A percentile compares a stretch with the other conserved stretches of the same genome.
phyloP scores from a whole-genome alignment of 202 grass and related monocot genomes.

The Panicum hallii region DNA sequence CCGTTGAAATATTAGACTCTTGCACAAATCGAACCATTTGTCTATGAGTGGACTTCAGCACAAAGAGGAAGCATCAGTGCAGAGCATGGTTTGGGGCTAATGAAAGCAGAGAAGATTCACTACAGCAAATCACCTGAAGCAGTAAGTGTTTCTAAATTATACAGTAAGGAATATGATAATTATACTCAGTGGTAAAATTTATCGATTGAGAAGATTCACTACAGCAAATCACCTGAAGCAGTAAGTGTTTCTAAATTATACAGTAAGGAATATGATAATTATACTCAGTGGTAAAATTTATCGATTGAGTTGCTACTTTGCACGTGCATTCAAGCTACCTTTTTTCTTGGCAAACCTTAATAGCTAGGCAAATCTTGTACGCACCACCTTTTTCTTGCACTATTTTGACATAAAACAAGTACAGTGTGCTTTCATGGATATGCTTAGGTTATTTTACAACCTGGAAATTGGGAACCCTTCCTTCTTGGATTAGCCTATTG shows the following conservation, averaged over 20 bases:
- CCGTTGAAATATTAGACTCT: conserved; percentile 63
- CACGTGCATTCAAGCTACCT: background rate
- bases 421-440: background rate
- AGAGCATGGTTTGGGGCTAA: conserved; percentile 89
- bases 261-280: background rate
- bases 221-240: conserved; percentile 90
- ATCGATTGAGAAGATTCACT: conserved; percentile 68
- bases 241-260: conserved; percentile 51
- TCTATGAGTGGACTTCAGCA: conserved; percentile 93
- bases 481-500: background rate
- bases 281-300: background rate
- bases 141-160: conserved; percentile 51
- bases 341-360: background rate
- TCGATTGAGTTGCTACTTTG: background rate
- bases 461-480: background rate
- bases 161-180: background rate
- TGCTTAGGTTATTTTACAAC: conserved; percentile 10
- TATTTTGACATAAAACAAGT: background rate
- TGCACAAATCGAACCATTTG: conserved; percentile 83
- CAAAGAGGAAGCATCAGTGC: conserved; percentile 98
- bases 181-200: background rate
- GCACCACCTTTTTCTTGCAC: background rate
- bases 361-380: background rate
- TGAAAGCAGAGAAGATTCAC: conserved; percentile 97
- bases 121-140: conserved; percentile 95